Evolutionary conservation across 257 asterid genomes (phyloP).

Genomic region (Nicotiana noctiflora): DNA sequence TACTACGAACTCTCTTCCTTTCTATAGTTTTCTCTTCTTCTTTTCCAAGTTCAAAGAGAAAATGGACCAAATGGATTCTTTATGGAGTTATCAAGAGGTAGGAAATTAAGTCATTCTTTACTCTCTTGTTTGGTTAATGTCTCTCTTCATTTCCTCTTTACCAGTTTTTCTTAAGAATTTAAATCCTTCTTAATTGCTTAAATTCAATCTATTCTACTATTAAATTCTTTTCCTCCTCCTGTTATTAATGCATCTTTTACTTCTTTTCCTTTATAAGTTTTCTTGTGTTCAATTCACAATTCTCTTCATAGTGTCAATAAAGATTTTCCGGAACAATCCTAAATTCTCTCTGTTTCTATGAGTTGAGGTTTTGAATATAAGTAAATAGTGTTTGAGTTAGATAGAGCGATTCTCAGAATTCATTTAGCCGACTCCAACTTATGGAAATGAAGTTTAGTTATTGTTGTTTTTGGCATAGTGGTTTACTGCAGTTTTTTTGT

Average conservation of each 20-base stretch:
- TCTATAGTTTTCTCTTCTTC: background rate
- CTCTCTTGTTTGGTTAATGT: slow-evolving; percentile 7
- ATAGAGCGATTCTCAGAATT: background rate
- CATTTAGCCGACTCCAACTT: background rate
- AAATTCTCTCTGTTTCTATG: background rate
- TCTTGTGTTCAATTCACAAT: background rate
- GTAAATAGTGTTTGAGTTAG: background rate
- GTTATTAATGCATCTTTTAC: background rate
- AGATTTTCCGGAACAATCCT: background rate
- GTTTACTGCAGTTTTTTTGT: background rate
- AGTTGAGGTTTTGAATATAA: background rate
- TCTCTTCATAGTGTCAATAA: background rate
- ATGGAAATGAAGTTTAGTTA: background rate
- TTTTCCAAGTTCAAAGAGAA: background rate
- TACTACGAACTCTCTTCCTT: slow-evolving; percentile 15
- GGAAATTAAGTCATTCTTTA: background rate
- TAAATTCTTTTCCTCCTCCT: background rate
- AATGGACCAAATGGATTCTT: slow-evolving; percentile 55
- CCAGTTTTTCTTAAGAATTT: background rate
- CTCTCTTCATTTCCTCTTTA: background rate
- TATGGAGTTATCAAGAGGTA: slow-evolving; percentile 64
- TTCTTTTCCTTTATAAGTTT: background rate
- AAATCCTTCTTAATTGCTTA: background rate
- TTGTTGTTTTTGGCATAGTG: background rate
- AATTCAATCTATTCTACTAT: background rate